Percentiles rank a stretch among this genome's conserved stretches.
phyloP scores from a whole-genome alignment of 1,139 yeast species.

The Kurtzmaniella quercitrusa region DNA sequence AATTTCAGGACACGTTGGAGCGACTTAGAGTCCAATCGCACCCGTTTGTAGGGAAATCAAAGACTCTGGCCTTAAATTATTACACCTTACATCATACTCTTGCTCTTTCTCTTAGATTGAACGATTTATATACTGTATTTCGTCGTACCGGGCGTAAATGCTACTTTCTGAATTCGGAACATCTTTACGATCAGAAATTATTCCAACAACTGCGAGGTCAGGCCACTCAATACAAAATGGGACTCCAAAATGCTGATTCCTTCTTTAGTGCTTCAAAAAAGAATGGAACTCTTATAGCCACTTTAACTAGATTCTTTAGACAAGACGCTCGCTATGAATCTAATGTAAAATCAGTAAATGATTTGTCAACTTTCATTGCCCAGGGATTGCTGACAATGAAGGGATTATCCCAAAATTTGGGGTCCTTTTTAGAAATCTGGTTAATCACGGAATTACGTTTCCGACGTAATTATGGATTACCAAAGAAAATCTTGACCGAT shows the following conservation, averaged over 20 bases:
- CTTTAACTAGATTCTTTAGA: slow-evolving; percentile 45
- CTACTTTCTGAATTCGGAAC: slow-evolving; percentile 37
- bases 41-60: slow-evolving; percentile 4
- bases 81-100: slow-evolving; percentile 47
- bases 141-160: slow-evolving; percentile 43
- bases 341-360: slow-evolving; percentile 33
- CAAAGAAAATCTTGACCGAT: slow-evolving; percentile 20
- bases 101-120: slow-evolving; percentile 39
- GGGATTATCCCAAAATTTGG: slow-evolving; percentile 20
- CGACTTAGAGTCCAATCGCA: neutral
- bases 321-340: slow-evolving; percentile 37
- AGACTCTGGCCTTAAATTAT: slow-evolving; percentile 20
- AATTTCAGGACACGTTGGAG: neutral
- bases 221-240: slow-evolving; percentile 21
- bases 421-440: slow-evolving; percentile 36
- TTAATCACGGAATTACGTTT: slow-evolving; percentile 32
- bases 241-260: slow-evolving; percentile 33
- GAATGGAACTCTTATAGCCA: slow-evolving; percentile 50
- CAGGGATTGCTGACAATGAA: slow-evolving; percentile 28
- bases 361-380: slow-evolving; percentile 33
- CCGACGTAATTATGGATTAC: slow-evolving; percentile 31
- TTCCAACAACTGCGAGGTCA: slow-evolving; percentile 23
- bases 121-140: slow-evolving; percentile 42
- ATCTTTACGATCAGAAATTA: slow-evolving; percentile 38
- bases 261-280: slow-evolving; percentile 44